Base-by-base conservation (phyloP, 2,329 filamentous ascomycete genomes). In the Coleophoma cylindrospora region DNA sequence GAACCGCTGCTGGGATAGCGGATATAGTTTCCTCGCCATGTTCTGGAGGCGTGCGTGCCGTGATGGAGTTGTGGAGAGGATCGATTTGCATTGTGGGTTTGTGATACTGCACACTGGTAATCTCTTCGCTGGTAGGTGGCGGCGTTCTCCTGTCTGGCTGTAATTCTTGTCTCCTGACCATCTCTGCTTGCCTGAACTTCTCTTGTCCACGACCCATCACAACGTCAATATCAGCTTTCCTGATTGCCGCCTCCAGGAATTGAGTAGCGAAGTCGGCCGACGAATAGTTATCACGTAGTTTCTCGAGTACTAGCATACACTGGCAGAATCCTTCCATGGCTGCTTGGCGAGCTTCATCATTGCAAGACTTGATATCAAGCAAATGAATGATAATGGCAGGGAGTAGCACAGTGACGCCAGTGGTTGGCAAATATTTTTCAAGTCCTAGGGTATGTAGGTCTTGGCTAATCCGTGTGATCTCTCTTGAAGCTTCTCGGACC, bases 181-280 rank as follows among this genome's bases (percentile, higher is more conserved):
- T 10, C 15, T 27, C 40, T 15, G 41, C 32, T 44, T 21, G 9
- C 34, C 27, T 36, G 14, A 17, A 34, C 40, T 45, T 44, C 34
- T 44, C 41, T 10, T 33, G 33, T 38, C 36, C 40, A n/a, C 19
- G 45, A 11, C 33, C 21, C 53, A 60, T 55, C n/a, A 52, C 50
- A 13, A 60, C 48, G 11, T 64, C 62, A 54, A 94, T 91, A 50
- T 88, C 84, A 9, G 89, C 89, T 71, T 95, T 95, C 54, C 88
- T 84, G 55, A 96, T 87, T 1, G 91, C 90, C 1, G 91, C 90
- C 65, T 95, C 89, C n/a, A 96, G 77, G 72, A 96, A 96, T 2
- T 89, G 89, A 1, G 89, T 92, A n/a, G 90, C 91, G 61, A 94
- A 96, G 67, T 96, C 91, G n/a, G 92, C 92, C 0, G 91, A 91